Base-by-base conservation (phyloP, 345 rosid species). In the Citrus reticulata region DNA sequence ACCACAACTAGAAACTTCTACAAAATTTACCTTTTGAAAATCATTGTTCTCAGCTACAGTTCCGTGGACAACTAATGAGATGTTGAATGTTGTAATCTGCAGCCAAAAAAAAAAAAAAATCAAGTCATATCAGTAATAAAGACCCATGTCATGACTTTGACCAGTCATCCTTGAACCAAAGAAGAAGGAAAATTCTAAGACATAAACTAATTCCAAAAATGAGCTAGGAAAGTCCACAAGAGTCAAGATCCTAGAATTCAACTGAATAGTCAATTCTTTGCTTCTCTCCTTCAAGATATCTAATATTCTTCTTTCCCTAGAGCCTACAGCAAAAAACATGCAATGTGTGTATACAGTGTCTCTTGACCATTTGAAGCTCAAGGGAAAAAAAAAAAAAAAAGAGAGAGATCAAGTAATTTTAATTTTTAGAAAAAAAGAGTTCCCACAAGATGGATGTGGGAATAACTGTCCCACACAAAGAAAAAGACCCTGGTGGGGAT, bases 21-120 rank as follows among this genome's bases (percentile, higher is more conserved):
- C 22, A 34, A 22, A 34, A 37, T 68, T 79, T 65, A 90, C 96
- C 93, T 87, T 70, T 84, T 78, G 82, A 80, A 88, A 92, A 80
- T 87, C 90, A 3, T 72, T 61, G 72, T 80, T 88, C 84, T 90
- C 97, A 34, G 97, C 89, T 20, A 88, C 81, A 5, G 93, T 85
- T 82, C 97, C 97, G 81, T 92, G 97, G 66, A 89, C 93, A 70
- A 90, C 93, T 76, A 81, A 77, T 55, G 90, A 90, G 78, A 92
- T 88, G 79, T 92, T 83, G 65, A 90, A 90, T 64, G 97, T 92
- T 27, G 88, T 90, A 64, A 92, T 82, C 94, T 92, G 92, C 85
- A 83, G 49, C 37, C 66, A 70, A 49, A 82, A 82, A 42, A 35
- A 78, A 49, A 82, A 85, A 54, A 30, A 80, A 42, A 76, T 54